Evolutionary conservation across 176 grass and related monocot species (phyloP).

Genomic region (Raddia distichophylla): DNA sequence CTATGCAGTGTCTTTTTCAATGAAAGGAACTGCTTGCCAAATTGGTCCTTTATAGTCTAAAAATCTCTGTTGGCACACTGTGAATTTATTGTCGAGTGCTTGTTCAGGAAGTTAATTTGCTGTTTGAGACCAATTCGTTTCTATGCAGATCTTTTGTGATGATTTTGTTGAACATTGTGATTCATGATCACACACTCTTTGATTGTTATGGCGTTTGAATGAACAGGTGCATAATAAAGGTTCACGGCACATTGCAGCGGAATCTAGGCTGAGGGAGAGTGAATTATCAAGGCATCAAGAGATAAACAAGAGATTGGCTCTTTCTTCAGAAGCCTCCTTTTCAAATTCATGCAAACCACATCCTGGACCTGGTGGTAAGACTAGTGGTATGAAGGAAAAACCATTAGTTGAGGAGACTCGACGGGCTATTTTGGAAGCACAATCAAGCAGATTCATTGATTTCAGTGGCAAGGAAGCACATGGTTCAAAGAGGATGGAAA

Average conservation of each 20-base stretch:
- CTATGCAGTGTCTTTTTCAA: not conserved
- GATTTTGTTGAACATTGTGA: not conserved
- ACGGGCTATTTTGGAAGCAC: constrained; percentile 63
- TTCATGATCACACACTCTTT: constrained; percentile 6
- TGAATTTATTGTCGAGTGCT: not conserved
- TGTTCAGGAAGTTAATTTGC: constrained; percentile 1
- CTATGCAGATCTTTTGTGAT: constrained; percentile 35
- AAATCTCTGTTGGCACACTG: not conserved
- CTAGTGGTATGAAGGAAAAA: constrained; percentile 42
- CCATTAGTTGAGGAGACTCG: constrained; percentile 62
- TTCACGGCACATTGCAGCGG: constrained; percentile 66
- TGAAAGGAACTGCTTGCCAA: not conserved
- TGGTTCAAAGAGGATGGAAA: constrained; percentile 29
- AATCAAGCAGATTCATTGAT: constrained; percentile 50
- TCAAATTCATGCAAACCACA: constrained; percentile 30
- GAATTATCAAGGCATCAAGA: constrained; percentile 64
- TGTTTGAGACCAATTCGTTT: not conserved
- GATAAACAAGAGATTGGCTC: constrained; percentile 67
- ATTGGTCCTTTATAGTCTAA: not conserved
- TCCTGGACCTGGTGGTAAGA: not conserved
- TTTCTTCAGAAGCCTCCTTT: constrained; percentile 50
- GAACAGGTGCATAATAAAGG: constrained; percentile 82
- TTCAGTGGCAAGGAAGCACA: constrained; percentile 22
- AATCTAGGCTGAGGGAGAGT: constrained; percentile 49
- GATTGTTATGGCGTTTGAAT: constrained; percentile 19